Evolutionary conservation across 768 basidiomycete genomes (phyloP), one percentile per base, ranked within the genome.

Genomic region (Phylloporus rhodoxanthus): DNA sequence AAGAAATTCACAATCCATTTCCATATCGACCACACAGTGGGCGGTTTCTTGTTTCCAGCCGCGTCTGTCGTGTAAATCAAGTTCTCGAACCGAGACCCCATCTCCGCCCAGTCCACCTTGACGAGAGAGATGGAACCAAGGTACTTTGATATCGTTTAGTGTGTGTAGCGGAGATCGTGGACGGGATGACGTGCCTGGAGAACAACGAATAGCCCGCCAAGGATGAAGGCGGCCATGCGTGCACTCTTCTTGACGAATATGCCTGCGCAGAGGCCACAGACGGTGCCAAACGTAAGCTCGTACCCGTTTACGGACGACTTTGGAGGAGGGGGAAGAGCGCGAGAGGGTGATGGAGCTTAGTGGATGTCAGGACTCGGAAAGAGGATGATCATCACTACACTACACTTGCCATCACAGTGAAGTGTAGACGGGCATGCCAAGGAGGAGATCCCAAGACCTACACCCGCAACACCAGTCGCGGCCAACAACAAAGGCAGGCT

Each of bases 181-280:
- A 4, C 5, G 23, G 11, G 14, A 8, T 29, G 37, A 62, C 80
- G 41, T 50, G 91, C 93, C 79, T 95, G 93, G 8, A 98, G 77
- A 39, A 97, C 68, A 19, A 97, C 85, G 56, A 96, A 98, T 2
- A 89, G 72, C 3, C 91, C 92, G 3, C 95, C 95, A n/a, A 96
- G 69, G 37, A 87, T 63, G 70, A 91, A 93, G 0, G 93, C 95
- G 10, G 85, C 68, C 2, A 80, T 74, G 65, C 85, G 89, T 8
- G 85, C 80, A n/a, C 95, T 94, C 67, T 95, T 97, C 71, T 96
- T 97, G 58, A 95, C 74, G 62, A 98, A 98, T 0, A 98, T 77
- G 0, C 95, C 95, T 0, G 91, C 82, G 60, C 91, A 96, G 36
- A 98, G 64, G 0, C 95, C 95, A 48, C 84, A 80, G 0, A 88